phyloP scores from a whole-genome alignment of 345 rosid genomes.

The Reutealis trisperma region DNA sequence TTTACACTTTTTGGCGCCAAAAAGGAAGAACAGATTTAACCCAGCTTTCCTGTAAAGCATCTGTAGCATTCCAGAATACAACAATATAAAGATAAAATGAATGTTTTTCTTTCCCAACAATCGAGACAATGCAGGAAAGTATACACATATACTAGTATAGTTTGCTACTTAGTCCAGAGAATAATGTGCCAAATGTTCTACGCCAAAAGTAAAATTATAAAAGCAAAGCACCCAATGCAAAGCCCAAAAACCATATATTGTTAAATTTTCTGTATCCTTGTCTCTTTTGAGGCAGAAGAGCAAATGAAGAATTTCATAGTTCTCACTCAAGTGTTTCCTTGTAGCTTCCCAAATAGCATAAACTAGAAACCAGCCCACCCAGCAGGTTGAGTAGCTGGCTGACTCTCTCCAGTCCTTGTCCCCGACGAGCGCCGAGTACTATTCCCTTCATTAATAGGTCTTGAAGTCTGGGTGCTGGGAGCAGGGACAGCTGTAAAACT shows the following conservation, averaged over 20 bases:
- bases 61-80: neutral
- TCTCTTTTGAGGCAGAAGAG: neutral
- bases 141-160: neutral
- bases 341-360: neutral
- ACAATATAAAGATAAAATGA: neutral
- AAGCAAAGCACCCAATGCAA: slow-evolving; percentile 16
- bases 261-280: neutral
- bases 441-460: slow-evolving; percentile 48
- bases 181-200: slow-evolving; percentile 6
- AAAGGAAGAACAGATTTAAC: neutral
- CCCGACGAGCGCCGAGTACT: slow-evolving; percentile 43
- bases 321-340: neutral
- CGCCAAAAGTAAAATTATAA: slow-evolving; percentile 8
- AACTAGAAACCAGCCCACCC: slow-evolving; percentile 98
- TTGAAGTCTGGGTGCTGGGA: slow-evolving; percentile 35
- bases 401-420: slow-evolving; percentile 48
- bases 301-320: neutral
- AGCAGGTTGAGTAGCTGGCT: slow-evolving; percentile 70
- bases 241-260: slow-evolving; percentile 8
- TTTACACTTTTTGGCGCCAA: neutral
- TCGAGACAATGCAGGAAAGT: slow-evolving; percentile 5
- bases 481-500: slow-evolving; percentile 60
- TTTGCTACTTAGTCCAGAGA: neutral
- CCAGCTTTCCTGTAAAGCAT: neutral
- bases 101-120: neutral